Base-by-base conservation (phyloP, 2,329 filamentous ascomycete species). In the Talaromyces atroroseus region DNA sequence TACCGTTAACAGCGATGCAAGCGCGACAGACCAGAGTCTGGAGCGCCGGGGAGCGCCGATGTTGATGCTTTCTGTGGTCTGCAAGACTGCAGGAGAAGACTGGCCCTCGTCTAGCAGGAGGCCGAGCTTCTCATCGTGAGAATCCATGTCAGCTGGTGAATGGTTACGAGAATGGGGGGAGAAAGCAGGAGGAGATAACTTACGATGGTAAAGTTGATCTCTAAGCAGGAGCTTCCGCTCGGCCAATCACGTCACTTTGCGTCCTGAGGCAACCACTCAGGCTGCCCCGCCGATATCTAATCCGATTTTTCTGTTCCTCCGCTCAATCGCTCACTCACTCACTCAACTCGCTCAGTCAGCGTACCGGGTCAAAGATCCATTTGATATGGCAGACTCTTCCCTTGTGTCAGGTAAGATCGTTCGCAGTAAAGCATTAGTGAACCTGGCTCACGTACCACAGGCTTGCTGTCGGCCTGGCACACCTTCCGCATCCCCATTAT, bases 401-500 rank as follows among this genome's bases (percentile, higher is more conserved):
- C 32, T 38, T n/a, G 56, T 46, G n/a, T 18, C 46, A 54, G 56
- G 56, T 58, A 42, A 45, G 32, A 10, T 12, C 2, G 8, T 32
- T 16, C 6, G 10, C 8, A 16, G 16, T 5, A 8, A 36, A 26
- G 24, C 11, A 29, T 29, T 36, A 6, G 16, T 16, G 14, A 10
- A 36, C 32, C 5, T 12, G 5, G 32, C 32, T 36, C 32, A 36
- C 32, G 3, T n/a, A 36, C 24, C 16, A 14, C 36, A 77, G 75
- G 68, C 53, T 47, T 73, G 10, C 62, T 77, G 56, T 66, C 69
- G 59, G 56, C 72, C 58, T 81, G 78, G 78, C 78, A 80, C 65
- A 63, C 66, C 18, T 74, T 77, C 64, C 75, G 78, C 60, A 65
- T 77, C 21, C 71, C 73, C 12, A 64, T 80, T 40, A 68, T 81